Evolutionary conservation across 371 early-diverging fungal species (phyloP), one percentile per base, ranked within the genome.

Genomic region (Mortierella polycephala): DNA sequence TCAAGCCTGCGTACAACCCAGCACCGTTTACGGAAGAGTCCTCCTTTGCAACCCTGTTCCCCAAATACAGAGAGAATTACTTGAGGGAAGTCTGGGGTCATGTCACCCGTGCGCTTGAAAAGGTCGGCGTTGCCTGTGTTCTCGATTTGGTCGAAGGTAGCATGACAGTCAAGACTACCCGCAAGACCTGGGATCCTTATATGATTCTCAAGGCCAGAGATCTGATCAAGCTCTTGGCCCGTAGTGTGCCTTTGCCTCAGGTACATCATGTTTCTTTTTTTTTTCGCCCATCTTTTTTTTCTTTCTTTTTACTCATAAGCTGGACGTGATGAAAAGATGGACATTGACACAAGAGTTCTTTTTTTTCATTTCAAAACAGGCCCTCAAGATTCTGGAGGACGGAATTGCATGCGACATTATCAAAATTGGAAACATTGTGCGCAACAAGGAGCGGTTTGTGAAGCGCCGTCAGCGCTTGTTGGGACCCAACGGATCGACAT

Each of bases 151-250:
- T 98, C 9, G 98, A 99, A 76, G 98, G 98, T 74, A 91, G 93
- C 70, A 98, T 99, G 96, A 95, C 97, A 1, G 99, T 99, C 42
- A 94, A 92, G 75, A 99, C 99, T 3, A 99, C 99, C 0, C 89
- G 94, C 71, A 96, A 98, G 81, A 96, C 99, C 40, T 94, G 89
- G 69, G 99, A 99, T 82, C 99, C 99, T 5, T 99, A 96, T 85
- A 87, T 93, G 40, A 95, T 99, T 64, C 82, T 99, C 46, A 98
- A 98, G 81, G 97, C 98, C 10, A 88, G 99, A 62, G 99, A 99
- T 82, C 74, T 99, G 71, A 94, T 99, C 81, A 98, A 98, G 82
- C 87, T 99, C 55, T 83, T 99, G 51, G 89, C 98, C 14, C 90
- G 99, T 74, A 96, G 96, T 84, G 99, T 99, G 0, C 97, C 98